Evolutionary conservation across 192 early-diverging fungal genomes (phyloP).

Genomic region (Coemansia sp.): DNA sequence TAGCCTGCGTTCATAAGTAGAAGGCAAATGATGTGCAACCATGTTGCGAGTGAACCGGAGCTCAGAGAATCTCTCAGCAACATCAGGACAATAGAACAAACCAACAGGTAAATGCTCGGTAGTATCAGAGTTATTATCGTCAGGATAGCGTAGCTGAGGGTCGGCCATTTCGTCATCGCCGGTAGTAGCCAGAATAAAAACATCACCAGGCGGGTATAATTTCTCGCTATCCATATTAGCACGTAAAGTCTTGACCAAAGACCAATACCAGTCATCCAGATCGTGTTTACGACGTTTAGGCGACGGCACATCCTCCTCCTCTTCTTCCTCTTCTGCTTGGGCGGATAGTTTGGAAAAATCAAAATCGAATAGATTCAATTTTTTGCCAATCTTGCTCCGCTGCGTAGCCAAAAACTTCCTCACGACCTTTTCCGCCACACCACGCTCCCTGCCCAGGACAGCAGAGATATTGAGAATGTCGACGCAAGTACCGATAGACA

Average conservation of each 20-base stretch:
- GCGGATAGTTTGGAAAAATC: slow-evolving; percentile 45
- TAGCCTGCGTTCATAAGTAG: slow-evolving; percentile 64
- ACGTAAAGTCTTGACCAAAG: slow-evolving; percentile 74
- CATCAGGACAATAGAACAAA: slow-evolving; percentile 70
- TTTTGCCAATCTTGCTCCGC: slow-evolving; percentile 27
- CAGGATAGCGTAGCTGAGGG: slow-evolving; percentile 9
- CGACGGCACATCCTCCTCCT: neutral
- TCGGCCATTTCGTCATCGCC: slow-evolving; percentile 47
- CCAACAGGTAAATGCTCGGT: slow-evolving; percentile 37
- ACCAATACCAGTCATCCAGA: slow-evolving; percentile 81
- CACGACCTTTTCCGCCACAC: slow-evolving; percentile 66
- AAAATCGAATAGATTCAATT: slow-evolving; percentile 43
- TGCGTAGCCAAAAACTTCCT: slow-evolving; percentile 56
- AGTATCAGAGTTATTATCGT: neutral
- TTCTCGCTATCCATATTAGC: slow-evolving; percentile 85
- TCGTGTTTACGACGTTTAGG: slow-evolving; percentile 5
- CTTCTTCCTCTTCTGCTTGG: neutral
- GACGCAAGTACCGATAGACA: slow-evolving; percentile 72
- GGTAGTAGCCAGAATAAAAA: slow-evolving; percentile 58
- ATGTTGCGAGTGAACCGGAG: slow-evolving; percentile 76
- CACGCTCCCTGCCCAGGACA: slow-evolving; percentile 60
- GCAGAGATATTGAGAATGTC: slow-evolving; percentile 75
- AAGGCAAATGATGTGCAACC: slow-evolving; percentile 77
- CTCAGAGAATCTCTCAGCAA: slow-evolving; percentile 74
- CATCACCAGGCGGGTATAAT: slow-evolving; percentile 75